Evolutionary conservation across 495 filamentous ascomycete genomes (phyloP).

Genomic region (Penicillium lividum): DNA sequence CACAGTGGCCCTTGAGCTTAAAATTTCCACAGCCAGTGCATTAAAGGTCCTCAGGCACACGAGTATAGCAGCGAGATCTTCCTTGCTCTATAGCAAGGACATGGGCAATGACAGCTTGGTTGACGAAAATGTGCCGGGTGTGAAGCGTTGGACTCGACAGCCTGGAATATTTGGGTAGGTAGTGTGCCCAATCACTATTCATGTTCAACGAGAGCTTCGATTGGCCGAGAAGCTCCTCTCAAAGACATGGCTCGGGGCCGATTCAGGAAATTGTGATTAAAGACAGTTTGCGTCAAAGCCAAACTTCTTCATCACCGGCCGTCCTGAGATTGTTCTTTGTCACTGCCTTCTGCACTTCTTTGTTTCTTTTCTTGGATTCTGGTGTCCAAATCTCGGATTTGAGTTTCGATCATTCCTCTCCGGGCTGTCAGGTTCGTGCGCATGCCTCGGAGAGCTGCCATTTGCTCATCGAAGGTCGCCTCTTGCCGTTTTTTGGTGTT

Average conservation of each 20-base stretch:
- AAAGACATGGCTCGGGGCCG: not conserved
- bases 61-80: not conserved
- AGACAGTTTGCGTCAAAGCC: not conserved
- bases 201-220: not conserved
- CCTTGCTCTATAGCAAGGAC: not conserved
- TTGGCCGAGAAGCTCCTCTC: not conserved
- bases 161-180: not conserved
- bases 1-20: not conserved
- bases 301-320: slow-evolving; percentile 15
- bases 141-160: not conserved
- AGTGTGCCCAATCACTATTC: not conserved
- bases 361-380: slow-evolving; percentile 43
- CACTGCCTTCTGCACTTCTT: slow-evolving; percentile 24
- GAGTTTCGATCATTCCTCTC: slow-evolving; percentile 55
- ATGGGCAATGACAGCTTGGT: not conserved
- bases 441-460: slow-evolving; percentile 49
- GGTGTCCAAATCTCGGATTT: slow-evolving; percentile 54
- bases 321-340: slow-evolving; percentile 22
- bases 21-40: not conserved
- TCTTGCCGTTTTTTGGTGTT: slow-evolving; percentile 44
- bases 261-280: not conserved
- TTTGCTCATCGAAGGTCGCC: slow-evolving; percentile 54
- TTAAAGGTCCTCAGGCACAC: not conserved
- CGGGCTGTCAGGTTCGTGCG: slow-evolving; percentile 50
- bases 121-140: not conserved